Conservation (phyloP, 768 basidiomycete species). For the Scleroderma citrinum region DNA sequence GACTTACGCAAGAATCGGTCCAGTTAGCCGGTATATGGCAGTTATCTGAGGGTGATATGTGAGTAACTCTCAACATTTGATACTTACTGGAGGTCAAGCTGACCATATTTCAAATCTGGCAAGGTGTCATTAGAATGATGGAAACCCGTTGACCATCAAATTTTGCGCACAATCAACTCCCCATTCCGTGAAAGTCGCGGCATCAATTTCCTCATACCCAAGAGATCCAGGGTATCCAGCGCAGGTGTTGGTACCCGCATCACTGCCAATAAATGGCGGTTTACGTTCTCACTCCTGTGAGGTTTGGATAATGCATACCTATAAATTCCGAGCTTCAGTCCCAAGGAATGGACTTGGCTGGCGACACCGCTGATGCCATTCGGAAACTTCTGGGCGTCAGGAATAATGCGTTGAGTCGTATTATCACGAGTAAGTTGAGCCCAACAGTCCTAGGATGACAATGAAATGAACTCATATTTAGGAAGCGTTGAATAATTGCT, state of each 20-base stretch:
- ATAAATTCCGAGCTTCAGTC: conserved; percentile 48
- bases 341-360: conserved; percentile 39
- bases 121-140: not conserved
- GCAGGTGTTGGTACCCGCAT: conserved; percentile 49
- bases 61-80: not conserved
- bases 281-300: not conserved
- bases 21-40: conserved; percentile 50
- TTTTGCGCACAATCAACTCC: conserved; percentile 41
- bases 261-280: conserved; percentile 27
- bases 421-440: conserved; percentile 35
- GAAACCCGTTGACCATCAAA: not conserved
- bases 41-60: conserved; percentile 35
- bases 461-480: not conserved
- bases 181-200: conserved; percentile 47
- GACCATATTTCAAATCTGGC: conserved; percentile 49
- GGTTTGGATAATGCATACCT: conserved; percentile 24
- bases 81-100: conserved; percentile 1
- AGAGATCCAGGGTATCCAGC: conserved; percentile 53
- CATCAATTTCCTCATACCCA: conserved; percentile 44
- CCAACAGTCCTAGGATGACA: conserved; percentile 43
- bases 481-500: not conserved
- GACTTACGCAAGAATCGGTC: conserved; percentile 36
- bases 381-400: conserved; percentile 49
- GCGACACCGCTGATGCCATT: conserved; percentile 44
- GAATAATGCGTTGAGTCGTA: conserved; percentile 37